Percentiles rank a stretch among this genome's conserved stretches.
Evolutionary conservation across 169 alveolate species (phyloP).

Genomic region (Cryptosporidium canis): DNA sequence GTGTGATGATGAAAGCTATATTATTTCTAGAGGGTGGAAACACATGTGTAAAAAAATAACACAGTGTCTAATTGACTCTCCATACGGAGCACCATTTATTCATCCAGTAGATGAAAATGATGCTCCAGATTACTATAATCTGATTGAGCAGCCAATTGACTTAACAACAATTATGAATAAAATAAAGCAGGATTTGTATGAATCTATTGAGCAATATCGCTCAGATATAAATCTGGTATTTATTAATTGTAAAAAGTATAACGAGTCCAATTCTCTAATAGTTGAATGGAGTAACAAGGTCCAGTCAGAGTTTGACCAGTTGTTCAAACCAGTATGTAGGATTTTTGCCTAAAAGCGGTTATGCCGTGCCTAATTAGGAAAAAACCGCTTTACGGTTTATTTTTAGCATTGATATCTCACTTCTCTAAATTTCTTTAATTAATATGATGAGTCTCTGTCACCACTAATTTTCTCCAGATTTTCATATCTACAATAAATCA

Average conservation of each 20-base stretch:
- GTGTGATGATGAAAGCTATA: conserved; percentile 56
- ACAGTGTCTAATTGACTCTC: conserved; percentile 60
- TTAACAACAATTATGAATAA: conserved; percentile 41
- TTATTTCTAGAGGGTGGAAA: conserved; percentile 67
- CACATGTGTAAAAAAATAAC: conserved; percentile 72
- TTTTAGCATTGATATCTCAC: too few species aligned
- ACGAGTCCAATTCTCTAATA: conserved; percentile 34
- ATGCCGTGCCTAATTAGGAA: not conserved
- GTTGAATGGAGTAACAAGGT: conserved; percentile 62
- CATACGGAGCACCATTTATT: conserved; percentile 69
- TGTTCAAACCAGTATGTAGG: conserved; percentile 30
- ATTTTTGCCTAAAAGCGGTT: not conserved
- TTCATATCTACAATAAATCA: too few species aligned
- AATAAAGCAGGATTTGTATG: conserved; percentile 45
- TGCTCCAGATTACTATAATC: conserved; percentile 66
- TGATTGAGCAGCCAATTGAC: conserved; percentile 47
- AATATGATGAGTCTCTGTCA: too few species aligned
- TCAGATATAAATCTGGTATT: conserved; percentile 35
- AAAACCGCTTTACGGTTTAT: not conserved
- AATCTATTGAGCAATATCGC: conserved; percentile 32
- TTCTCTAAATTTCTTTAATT: too few species aligned
- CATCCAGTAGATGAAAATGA: conserved; percentile 69
- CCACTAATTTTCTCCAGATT: too few species aligned
- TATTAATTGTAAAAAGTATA: conserved; percentile 47
- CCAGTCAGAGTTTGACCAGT: conserved; percentile 40